phyloP scores from a whole-genome alignment of 108 stramenopile genomes.

The Asterionellopsis glacialis region DNA sequence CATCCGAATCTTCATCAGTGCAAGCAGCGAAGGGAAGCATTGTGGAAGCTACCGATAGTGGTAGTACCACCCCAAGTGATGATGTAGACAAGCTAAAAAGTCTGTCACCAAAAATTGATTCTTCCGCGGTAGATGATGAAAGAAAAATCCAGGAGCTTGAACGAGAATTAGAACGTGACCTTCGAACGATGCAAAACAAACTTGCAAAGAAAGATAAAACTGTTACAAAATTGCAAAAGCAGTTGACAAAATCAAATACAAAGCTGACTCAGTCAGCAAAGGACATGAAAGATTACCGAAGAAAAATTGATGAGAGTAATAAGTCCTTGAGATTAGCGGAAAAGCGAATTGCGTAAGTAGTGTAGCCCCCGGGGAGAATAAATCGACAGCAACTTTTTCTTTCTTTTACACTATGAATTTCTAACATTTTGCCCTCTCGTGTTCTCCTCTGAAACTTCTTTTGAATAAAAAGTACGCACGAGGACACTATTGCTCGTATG shows the following conservation, averaged over 20 bases:
- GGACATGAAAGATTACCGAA: constrained; percentile 21
- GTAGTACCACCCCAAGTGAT: not conserved
- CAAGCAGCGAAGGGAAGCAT: not conserved
- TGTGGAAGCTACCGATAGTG: not conserved
- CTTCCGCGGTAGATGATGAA: not conserved
- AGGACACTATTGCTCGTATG: not conserved
- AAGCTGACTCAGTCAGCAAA: constrained; percentile 31
- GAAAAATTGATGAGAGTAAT: not conserved
- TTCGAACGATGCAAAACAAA: constrained; percentile 22
- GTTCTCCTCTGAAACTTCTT: too few relatives aligned
- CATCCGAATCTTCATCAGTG: too few relatives aligned
- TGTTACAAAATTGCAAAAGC: constrained; percentile 37
- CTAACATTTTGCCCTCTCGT: too few relatives aligned
- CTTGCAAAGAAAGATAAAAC: constrained; percentile 33
- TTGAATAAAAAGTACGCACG: not conserved
- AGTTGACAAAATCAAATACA: constrained; percentile 28
- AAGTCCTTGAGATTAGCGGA: constrained; percentile 4
- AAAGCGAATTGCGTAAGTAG: constrained; percentile 1
- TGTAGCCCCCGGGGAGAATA: too few relatives aligned
- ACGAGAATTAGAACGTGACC: constrained; percentile 19
- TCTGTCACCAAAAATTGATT: not conserved
- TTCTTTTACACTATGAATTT: too few relatives aligned
- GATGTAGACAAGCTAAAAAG: not conserved
- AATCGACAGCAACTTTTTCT: too few relatives aligned
- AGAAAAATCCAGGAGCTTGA: not conserved